Evolutionary conservation across 495 filamentous ascomycete species (phyloP).

Genomic region (Evansstolkia leycettana): DNA sequence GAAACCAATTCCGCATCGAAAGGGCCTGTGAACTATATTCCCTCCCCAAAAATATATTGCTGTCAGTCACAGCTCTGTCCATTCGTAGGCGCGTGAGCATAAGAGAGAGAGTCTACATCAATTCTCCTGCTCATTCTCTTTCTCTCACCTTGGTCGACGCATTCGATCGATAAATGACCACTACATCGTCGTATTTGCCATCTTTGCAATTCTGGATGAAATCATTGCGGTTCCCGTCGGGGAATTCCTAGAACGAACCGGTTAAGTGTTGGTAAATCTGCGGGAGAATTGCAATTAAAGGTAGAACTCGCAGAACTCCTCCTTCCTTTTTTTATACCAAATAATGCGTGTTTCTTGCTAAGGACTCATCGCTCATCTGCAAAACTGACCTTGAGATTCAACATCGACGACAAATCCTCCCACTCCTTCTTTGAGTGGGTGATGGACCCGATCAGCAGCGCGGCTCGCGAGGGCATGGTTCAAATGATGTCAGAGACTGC

Average conservation of each 20-base stretch:
- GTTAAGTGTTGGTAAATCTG: not conserved
- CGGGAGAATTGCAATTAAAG: not conserved
- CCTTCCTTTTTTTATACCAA: too few species aligned
- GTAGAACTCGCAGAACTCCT: too few species aligned
- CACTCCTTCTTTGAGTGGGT: constrained; percentile 43
- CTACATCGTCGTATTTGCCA: constrained; percentile 44
- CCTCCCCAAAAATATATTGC: constrained; percentile 1
- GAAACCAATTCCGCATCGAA: constrained; percentile 48
- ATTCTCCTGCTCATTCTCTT: not conserved
- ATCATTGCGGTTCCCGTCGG: constrained; percentile 34
- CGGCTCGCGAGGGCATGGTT: constrained; percentile 28
- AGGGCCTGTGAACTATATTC: constrained; percentile 45
- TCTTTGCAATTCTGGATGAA: constrained; percentile 40
- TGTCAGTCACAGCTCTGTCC: too few species aligned
- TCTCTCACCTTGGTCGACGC: constrained; percentile 39
- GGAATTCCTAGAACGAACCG: constrained; percentile 51
- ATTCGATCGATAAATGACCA: constrained; percentile 47
- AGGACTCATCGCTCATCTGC: too few species aligned
- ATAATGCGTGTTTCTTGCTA: too few species aligned
- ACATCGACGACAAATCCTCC: constrained; percentile 37
- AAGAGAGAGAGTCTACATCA: constrained; percentile 1
- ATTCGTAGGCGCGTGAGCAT: not conserved
- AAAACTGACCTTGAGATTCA: constrained; percentile 39
- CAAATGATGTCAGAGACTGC: too few species aligned
- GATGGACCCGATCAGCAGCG: constrained; percentile 45